Conservation (phyloP, 2,329 filamentous ascomycete genomes). For the Ophiostoma sp. region DNA sequence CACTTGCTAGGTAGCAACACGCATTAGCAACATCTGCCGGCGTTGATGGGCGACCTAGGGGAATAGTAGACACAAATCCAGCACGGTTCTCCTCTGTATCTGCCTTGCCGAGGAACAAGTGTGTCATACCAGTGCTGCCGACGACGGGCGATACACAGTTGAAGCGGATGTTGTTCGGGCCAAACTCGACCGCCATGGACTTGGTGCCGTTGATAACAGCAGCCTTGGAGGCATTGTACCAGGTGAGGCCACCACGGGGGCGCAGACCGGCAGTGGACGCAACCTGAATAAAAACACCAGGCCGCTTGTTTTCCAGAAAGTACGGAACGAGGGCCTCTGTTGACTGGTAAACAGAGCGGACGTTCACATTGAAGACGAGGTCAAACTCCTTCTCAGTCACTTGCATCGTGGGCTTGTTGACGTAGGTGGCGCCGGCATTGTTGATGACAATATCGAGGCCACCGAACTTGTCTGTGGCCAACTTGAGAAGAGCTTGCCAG, state of each 20-base stretch:
- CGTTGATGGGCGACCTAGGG: slow-evolving; percentile 51
- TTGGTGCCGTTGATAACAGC: slow-evolving; percentile 57
- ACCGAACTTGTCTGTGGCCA: slow-evolving; percentile 44
- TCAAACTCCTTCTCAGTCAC: slow-evolving; percentile 65
- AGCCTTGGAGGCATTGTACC: slow-evolving; percentile 66
- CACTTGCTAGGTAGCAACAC: slow-evolving; percentile 63
- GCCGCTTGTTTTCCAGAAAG: slow-evolving; percentile 51
- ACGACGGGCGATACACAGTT: slow-evolving; percentile 67
- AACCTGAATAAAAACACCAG: slow-evolving; percentile 60
- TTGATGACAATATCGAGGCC: slow-evolving; percentile 56
- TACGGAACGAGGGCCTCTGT: slow-evolving; percentile 56
- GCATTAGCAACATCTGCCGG: slow-evolving; percentile 65
- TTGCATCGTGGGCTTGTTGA: slow-evolving; percentile 57
- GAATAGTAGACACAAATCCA: slow-evolving; percentile 50
- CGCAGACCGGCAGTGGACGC: slow-evolving; percentile 58
- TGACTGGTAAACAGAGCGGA: slow-evolving; percentile 60
- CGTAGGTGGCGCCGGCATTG: slow-evolving; percentile 55
- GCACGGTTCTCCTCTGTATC: slow-evolving; percentile 58
- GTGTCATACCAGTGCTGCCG: slow-evolving; percentile 54
- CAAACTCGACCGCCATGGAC: slow-evolving; percentile 65
- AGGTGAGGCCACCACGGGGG: slow-evolving; percentile 58
- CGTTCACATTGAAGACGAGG: slow-evolving; percentile 61
- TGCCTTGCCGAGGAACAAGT: slow-evolving; percentile 54
- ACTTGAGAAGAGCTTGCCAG: slow-evolving; percentile 48
- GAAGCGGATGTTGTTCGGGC: slow-evolving; percentile 64